Evolutionary conservation across 768 basidiomycete genomes (phyloP).

Genomic region (Lactarius psammicola): DNA sequence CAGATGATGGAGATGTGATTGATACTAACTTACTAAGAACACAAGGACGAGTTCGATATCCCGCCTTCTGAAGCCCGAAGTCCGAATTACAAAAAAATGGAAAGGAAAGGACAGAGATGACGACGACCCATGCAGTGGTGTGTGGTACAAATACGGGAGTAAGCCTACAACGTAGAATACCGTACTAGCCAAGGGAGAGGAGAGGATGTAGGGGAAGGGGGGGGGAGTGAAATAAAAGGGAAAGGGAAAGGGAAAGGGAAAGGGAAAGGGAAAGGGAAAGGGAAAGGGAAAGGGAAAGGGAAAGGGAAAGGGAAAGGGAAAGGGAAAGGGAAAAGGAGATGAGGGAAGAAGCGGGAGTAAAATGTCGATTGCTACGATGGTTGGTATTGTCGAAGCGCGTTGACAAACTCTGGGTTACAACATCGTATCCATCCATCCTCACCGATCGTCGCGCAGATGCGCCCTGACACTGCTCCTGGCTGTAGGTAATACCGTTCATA

Average conservation of each 20-base stretch:
- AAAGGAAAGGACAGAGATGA: not conserved
- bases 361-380: no score
- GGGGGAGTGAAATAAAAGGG: no score
- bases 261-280: no score
- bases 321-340: no score
- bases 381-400: not conserved
- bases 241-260: no score
- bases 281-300: no score
- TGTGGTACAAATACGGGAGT: slow-evolving; percentile 17
- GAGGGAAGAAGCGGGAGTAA: no score
- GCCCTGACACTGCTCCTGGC: slow-evolving; percentile 26
- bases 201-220: no score
- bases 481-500: slow-evolving; percentile 12
- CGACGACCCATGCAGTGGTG: slow-evolving; percentile 3
- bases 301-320: no score
- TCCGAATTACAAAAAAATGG: not conserved
- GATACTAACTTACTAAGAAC: not conserved
- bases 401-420: not conserved
- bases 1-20: no score
- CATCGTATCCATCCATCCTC: not conserved
- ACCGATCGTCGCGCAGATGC: slow-evolving; percentile 16
- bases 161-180: slow-evolving; percentile 18
- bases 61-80: not conserved
- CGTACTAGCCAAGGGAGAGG: not conserved
- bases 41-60: not conserved